These are phyloP conservation scores for Parasarocladium wereldwijsianum DNA, from an alignment of 2,329 filamentous ascomycete genomes.

Conservation along the genomic window DNA sequence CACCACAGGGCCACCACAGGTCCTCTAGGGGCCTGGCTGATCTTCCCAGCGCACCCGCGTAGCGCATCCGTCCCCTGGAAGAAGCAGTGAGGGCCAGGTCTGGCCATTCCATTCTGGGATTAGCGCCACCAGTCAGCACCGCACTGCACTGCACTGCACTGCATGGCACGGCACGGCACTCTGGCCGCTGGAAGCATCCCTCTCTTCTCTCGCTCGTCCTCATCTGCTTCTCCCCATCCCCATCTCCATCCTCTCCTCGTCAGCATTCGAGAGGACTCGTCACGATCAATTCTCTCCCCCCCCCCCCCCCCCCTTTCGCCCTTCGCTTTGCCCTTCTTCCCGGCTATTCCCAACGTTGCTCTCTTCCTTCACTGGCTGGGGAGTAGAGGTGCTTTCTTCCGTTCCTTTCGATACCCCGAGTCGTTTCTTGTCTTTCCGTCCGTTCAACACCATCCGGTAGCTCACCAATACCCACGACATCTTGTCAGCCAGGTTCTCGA, in stretches of 20 bases:
- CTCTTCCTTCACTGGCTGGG: conserved; percentile 8
- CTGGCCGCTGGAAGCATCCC: conserved; percentile 5
- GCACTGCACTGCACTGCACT: too few relatives aligned
- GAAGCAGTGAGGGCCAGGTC: too few relatives aligned
- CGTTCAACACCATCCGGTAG: too few relatives aligned
- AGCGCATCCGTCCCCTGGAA: too few relatives aligned
- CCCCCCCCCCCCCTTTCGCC: conserved; percentile 19
- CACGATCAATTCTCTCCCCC: conserved; percentile 10
- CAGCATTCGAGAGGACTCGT: conserved; percentile 5
- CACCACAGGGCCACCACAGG: too few relatives aligned
- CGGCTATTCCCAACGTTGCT: conserved; percentile 13
- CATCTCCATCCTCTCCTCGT: conserved; percentile 9
- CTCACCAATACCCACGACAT: too few relatives aligned
- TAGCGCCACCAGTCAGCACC: too few relatives aligned
- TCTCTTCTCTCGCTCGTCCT: conserved; percentile 7
- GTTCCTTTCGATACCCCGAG: conserved; percentile 4
- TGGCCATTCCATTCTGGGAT: too few relatives aligned
- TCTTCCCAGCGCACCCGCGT: too few relatives aligned
- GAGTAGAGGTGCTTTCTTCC: conserved; percentile 2
- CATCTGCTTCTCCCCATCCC: conserved; percentile 9
- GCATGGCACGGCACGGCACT: conserved; percentile 1
- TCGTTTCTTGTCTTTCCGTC: too few relatives aligned
- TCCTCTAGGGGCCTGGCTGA: too few relatives aligned
- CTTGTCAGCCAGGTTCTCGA: too few relatives aligned
- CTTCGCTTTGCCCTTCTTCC: conserved; percentile 17